These are phyloP conservation scores for Gaultheria prostrata DNA, from an alignment of 148 eudicot genomes.

Conservation along the genomic window DNA sequence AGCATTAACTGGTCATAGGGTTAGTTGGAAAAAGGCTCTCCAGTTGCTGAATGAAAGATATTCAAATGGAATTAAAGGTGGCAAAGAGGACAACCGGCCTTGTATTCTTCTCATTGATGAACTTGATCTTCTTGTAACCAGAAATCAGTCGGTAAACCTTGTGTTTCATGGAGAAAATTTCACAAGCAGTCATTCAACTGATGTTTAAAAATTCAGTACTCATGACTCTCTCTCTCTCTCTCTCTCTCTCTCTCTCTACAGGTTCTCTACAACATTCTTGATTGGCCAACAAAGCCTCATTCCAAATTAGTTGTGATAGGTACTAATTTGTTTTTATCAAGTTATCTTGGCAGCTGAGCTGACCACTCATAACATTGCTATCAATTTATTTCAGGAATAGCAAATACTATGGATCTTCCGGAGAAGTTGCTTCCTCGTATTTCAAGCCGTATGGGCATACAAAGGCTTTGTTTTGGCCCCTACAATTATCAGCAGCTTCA, in stretches of 20 bases:
- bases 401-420: constrained; percentile 99
- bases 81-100: constrained; percentile 72
- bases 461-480: constrained; percentile 91
- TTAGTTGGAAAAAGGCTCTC: constrained; percentile 92
- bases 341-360: constrained; percentile 9
- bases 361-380: not conserved
- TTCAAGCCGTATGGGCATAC: constrained; percentile 96
- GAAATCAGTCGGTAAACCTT: constrained; percentile 78
- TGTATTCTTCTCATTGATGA: constrained; percentile 94
- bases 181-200: not conserved
- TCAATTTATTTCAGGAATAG: constrained; percentile 61
- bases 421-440: constrained; percentile 99
- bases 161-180: constrained; percentile 1
- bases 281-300: constrained; percentile 97
- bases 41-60: constrained; percentile 79
- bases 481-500: constrained; percentile 91
- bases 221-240: not conserved
- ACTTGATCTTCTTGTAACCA: constrained; percentile 92
- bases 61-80: constrained; percentile 62
- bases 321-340: constrained; percentile 21
- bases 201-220: not conserved
- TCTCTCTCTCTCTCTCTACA: constrained; percentile 24
- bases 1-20: constrained; percentile 87
- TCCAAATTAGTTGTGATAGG: constrained; percentile 94
- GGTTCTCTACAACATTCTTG: constrained; percentile 99